These are phyloP conservation scores for Vigna unguiculata DNA, from an alignment of 306 rosid genomes.

Conservation along the genomic window DNA sequence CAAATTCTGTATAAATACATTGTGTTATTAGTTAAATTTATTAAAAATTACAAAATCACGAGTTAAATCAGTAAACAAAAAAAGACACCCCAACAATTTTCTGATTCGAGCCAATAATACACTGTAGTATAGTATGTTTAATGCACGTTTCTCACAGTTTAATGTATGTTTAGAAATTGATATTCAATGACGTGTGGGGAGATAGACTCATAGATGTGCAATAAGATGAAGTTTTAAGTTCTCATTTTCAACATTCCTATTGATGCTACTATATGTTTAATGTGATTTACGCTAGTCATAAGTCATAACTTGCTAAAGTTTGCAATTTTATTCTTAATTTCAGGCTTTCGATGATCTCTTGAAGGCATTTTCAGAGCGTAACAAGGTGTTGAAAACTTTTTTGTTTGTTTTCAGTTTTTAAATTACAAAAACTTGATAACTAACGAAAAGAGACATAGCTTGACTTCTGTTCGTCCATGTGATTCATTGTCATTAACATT, in stretches of 20 bases:
- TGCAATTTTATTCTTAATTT: conserved; percentile 41
- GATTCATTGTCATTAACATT: conserved; percentile 23
- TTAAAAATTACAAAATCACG: background rate
- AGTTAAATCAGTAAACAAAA: background rate
- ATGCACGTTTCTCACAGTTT: background rate
- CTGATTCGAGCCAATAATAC: background rate
- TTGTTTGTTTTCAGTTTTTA: conserved; percentile 24
- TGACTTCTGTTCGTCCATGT: conserved; percentile 13
- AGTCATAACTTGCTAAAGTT: conserved; percentile 5
- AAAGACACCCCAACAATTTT: background rate
- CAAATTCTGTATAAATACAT: background rate
- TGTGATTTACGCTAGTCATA: conserved; percentile 17
- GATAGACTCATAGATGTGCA: background rate
- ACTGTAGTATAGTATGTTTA: background rate
- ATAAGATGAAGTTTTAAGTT: background rate
- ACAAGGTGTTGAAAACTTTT: conserved; percentile 65
- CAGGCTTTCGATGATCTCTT: conserved; percentile 89
- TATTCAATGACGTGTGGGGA: background rate
- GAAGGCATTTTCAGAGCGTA: conserved; percentile 87
- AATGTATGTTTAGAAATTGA: background rate
- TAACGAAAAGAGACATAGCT: conserved; percentile 9
- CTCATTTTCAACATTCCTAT: background rate
- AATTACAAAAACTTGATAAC: background rate
- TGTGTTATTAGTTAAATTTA: background rate
- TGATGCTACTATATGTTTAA: background rate